Evolutionary conservation across 2,329 filamentous ascomycete species (phyloP).

Genomic region (Botrytis tulipae): DNA sequence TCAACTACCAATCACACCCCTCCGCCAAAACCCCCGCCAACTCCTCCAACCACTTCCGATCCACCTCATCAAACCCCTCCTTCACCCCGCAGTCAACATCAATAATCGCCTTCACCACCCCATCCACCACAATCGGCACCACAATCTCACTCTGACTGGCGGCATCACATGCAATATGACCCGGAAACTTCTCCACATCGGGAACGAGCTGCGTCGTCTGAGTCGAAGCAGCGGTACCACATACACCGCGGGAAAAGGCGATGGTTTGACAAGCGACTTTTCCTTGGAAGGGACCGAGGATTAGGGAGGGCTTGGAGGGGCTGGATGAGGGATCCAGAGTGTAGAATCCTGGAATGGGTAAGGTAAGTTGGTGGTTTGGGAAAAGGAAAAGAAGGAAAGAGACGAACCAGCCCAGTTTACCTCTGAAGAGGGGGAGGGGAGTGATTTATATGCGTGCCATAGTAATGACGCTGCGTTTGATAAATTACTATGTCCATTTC

Average conservation of each 20-base stretch:
- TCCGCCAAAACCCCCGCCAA: slow-evolving; percentile 58
- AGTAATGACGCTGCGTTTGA: slow-evolving; percentile 72
- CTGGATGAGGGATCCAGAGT: slow-evolving; percentile 52
- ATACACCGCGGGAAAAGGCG: slow-evolving; percentile 70
- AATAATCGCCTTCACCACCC: slow-evolving; percentile 68
- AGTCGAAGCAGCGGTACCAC: slow-evolving; percentile 64
- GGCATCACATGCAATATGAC: slow-evolving; percentile 79
- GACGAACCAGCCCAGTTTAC: slow-evolving; percentile 73
- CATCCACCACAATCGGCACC: slow-evolving; percentile 58
- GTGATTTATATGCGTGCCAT: slow-evolving; percentile 76
- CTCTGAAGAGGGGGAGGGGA: slow-evolving; percentile 60
- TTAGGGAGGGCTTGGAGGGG: slow-evolving; percentile 55
- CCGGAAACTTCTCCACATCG: slow-evolving; percentile 72
- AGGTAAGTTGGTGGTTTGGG: neutral
- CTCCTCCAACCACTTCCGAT: slow-evolving; percentile 63
- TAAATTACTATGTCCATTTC: slow-evolving; percentile 59
- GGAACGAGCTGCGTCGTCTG: slow-evolving; percentile 62
- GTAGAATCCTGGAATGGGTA: slow-evolving; percentile 62
- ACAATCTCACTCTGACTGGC: slow-evolving; percentile 78
- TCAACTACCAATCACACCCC: slow-evolving; percentile 62
- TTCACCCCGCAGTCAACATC: slow-evolving; percentile 72
- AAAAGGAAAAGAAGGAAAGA: neutral
- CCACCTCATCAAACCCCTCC: slow-evolving; percentile 67
- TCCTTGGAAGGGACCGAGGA: slow-evolving; percentile 78
- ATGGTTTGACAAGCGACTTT: slow-evolving; percentile 80